Evolutionary conservation across 2,329 filamentous ascomycete species (phyloP), one percentile per base, ranked within the genome.

Genomic region (Sarocladium brachiariae): DNA sequence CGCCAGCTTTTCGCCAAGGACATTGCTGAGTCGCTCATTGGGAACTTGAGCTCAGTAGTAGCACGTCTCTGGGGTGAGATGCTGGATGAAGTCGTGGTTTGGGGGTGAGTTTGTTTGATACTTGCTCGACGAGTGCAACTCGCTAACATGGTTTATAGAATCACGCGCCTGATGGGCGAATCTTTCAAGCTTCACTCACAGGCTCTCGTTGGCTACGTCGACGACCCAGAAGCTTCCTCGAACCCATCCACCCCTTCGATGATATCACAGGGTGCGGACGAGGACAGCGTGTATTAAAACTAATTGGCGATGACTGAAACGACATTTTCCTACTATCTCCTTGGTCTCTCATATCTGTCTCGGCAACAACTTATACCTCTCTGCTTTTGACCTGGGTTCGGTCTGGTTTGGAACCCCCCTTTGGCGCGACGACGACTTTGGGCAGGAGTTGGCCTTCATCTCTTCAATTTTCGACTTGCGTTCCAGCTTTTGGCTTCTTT

Each of bases 21-120:
- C 63, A 82, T 88, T 50, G 86, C 92, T 53, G 88, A 95, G 62
- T 77, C 83, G 21, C 89, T 89, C 66, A 86, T 85, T 56, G 78
- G 83, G 49, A 91, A 95, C 66, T 75, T 99, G 59, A 96, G 92
- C 74, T 93, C 91, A n/a, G 89, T 89, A 49, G 92, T 99, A 38
- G 91, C 92, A 55, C 84, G 89, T 61, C 82, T 97, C 41, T 99
- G 93, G 93, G 93, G 92, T 61, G 92, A 89, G 56, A 96, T 97
- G 86, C 84, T 97, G 57, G 93, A 97, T 65, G 93, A 96, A 71
- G 93, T 97, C 56, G 92, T 97, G 59, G 93, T 99, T 54, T 97
- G 93, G 93, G 93, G 93, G 90, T 96, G 85, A 82, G 90, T 87
- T 49, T 45, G 50, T 27, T 25, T 14, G 39, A 24, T 13, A 14